Percentiles rank a stretch among this genome's conserved stretches.
These are phyloP conservation scores for Petunia axillaris DNA, from an alignment of 257 asterid species.

Conservation along the genomic window DNA sequence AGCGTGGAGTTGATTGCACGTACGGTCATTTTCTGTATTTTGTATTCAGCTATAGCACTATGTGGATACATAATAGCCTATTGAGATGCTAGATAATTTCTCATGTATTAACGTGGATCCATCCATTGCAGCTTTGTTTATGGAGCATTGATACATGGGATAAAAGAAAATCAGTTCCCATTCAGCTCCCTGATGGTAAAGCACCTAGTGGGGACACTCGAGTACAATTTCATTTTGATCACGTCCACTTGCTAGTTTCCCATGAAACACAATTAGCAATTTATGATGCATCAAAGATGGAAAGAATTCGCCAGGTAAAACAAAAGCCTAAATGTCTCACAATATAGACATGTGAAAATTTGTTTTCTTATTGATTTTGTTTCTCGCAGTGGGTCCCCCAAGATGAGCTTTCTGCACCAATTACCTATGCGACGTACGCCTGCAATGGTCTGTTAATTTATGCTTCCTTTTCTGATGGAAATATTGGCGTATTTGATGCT, in stretches of 20 bases:
- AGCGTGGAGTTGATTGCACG: background rate
- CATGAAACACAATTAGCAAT: constrained; percentile 92
- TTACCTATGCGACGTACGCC: constrained; percentile 87
- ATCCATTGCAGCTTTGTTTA: constrained; percentile 63
- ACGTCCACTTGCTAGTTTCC: constrained; percentile 76
- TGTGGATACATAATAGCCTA: background rate
- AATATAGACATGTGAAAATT: background rate
- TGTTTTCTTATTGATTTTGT: constrained; percentile 30
- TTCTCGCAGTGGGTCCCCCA: constrained; percentile 89
- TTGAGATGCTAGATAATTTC: constrained; percentile 13
- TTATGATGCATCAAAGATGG: constrained; percentile 92
- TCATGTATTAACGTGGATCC: constrained; percentile 11
- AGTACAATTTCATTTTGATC: constrained; percentile 90
- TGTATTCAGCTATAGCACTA: background rate
- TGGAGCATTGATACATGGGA: constrained; percentile 99
- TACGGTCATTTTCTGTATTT: constrained; percentile 11
- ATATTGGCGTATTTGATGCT: constrained; percentile 85
- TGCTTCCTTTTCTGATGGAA: constrained; percentile 90
- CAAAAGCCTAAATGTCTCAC: background rate
- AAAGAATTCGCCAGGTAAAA: constrained; percentile 82
- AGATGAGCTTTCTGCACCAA: constrained; percentile 85
- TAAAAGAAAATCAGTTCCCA: constrained; percentile 72
- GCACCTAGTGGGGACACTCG: constrained; percentile 89
- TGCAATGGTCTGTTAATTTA: constrained; percentile 89
- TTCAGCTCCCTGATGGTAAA: constrained; percentile 91